Evolutionary conservation across 768 basidiomycete species (phyloP), one percentile per base, ranked within the genome.

Genomic region (Hortiboletus flavorubellus): DNA sequence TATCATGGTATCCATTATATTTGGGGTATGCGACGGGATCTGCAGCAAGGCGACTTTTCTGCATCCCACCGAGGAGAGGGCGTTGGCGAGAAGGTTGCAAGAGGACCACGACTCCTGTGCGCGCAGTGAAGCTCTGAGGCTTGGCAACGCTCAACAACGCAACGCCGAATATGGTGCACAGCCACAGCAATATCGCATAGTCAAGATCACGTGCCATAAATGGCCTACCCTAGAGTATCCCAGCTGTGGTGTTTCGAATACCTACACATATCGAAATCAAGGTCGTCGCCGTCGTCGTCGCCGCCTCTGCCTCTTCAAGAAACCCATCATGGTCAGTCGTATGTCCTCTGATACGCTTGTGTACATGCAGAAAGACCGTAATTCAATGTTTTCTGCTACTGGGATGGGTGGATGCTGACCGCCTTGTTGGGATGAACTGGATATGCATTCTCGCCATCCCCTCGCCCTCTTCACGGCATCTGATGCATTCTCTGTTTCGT

Each of bases 241-340:
- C 35, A 21, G 15, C 33, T 21, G 26, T 49, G 51, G 51, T 26
- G 15, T 43, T 21, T 33, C 5, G 35, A 38, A 33, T 40, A 54
- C 43, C 43, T 7, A 5, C 14, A 2, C 7, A 2, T 46, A 60
- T 60, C 62, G 62, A 62, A 56, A 48, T 64, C 67, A 63, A 64
- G 58, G 58, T 53, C 58, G 59, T 57, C 62, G 57, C 33, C 43
- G 55, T 50, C 43, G 66, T 53, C 56, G 51, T 53, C 56, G 51
- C 55, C 55, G 44, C 56, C 45, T 34, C 64, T 54, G 44, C 56
- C 45, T 34, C 64, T 54, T 65, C 70, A 71, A 73, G 63, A 65
- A 59, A 56, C 46, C 44, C 61, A 68, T 53, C 56, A 72, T 72
- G 70, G 70, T 72, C 37, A 72, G 70, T 72, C 26, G 23, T 33